A percentile compares a stretch with the other conserved stretches of the same genome.
Evolutionary conservation across 2,329 filamentous ascomycete species (phyloP).

Genomic region (Fusarium clavum): DNA sequence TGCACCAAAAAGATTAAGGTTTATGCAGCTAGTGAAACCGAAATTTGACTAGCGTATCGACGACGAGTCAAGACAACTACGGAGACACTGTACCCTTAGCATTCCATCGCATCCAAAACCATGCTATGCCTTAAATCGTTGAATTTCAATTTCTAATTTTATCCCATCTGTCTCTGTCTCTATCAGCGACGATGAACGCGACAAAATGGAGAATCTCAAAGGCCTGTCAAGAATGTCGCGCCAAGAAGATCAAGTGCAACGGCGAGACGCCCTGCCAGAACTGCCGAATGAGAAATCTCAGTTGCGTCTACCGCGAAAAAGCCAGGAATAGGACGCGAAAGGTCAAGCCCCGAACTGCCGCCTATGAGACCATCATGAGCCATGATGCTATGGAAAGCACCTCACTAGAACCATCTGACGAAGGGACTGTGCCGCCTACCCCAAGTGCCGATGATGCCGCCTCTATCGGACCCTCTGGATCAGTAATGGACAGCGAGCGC

Average conservation of each 20-base stretch:
- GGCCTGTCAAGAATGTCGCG: constrained; percentile 51
- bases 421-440: constrained; percentile 35
- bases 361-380: constrained; percentile 42
- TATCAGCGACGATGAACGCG: constrained; percentile 41
- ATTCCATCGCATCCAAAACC: constrained; percentile 19
- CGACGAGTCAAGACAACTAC: constrained; percentile 7
- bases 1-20: constrained; percentile 32
- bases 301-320: constrained; percentile 50
- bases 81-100: not conserved
- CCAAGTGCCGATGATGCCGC: constrained; percentile 27
- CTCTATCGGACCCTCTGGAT: constrained; percentile 10
- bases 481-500: constrained; percentile 39
- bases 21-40: constrained; percentile 39
- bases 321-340: constrained; percentile 48
- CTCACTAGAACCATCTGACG: constrained; percentile 40
- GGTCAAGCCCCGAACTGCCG: constrained; percentile 37
- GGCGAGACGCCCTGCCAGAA: constrained; percentile 48
- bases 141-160: constrained; percentile 18
- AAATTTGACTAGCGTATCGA: constrained; percentile 16
- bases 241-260: constrained; percentile 51
- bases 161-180: constrained; percentile 1
- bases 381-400: constrained; percentile 28
- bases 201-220: constrained; percentile 51
- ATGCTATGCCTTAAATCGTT: constrained; percentile 27
- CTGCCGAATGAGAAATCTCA: constrained; percentile 43